A percentile compares a stretch with the other conserved stretches of the same genome.
These are phyloP conservation scores for Candida saitoana DNA, from an alignment of 805 yeast genomes.

Conservation along the genomic window DNA sequence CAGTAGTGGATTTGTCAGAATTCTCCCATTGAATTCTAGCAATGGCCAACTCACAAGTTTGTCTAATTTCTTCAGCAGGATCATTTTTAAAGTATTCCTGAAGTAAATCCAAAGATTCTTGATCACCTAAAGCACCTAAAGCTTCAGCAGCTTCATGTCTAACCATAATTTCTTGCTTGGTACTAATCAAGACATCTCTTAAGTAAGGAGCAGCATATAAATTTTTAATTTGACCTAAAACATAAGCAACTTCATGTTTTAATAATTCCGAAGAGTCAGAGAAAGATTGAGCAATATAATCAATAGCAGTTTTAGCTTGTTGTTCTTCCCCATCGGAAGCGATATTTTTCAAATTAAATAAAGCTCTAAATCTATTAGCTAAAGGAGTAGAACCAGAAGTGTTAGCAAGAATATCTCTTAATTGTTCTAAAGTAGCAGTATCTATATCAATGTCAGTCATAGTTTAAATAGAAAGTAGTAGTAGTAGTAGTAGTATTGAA, in stretches of 20 bases:
- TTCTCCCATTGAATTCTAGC: conserved; percentile 93
- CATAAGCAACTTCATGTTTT: conserved; percentile 97
- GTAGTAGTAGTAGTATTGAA: too few relatives aligned
- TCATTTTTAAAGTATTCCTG: conserved; percentile 63
- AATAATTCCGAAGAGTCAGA: conserved; percentile 78
- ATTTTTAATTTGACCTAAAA: conserved; percentile 91
- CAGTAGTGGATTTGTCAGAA: conserved; percentile 60
- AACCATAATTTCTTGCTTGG: conserved; percentile 85
- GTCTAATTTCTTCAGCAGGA: conserved; percentile 83
- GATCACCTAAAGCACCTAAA: conserved; percentile 89
- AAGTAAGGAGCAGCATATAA: conserved; percentile 70
- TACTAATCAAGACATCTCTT: conserved; percentile 63
- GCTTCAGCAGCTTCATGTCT: conserved; percentile 99
- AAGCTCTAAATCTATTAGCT: conserved; percentile 88
- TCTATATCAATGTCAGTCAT: conserved; percentile 39
- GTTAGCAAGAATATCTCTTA: conserved; percentile 68
- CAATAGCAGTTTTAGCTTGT: conserved; percentile 63
- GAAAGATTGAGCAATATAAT: conserved; percentile 83
- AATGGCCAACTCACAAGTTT: conserved; percentile 96
- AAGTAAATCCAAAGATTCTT: conserved; percentile 63
- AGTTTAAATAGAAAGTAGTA: too few relatives aligned
- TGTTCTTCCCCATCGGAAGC: conserved; percentile 66
- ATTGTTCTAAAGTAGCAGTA: conserved; percentile 51
- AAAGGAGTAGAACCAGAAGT: conserved; percentile 65
- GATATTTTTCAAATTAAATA: conserved; percentile 81